Evolutionary conservation across 1,284 basidiomycete species (phyloP), one percentile per base, ranked within the genome.

Genomic region (Earliella scabrosa): DNA sequence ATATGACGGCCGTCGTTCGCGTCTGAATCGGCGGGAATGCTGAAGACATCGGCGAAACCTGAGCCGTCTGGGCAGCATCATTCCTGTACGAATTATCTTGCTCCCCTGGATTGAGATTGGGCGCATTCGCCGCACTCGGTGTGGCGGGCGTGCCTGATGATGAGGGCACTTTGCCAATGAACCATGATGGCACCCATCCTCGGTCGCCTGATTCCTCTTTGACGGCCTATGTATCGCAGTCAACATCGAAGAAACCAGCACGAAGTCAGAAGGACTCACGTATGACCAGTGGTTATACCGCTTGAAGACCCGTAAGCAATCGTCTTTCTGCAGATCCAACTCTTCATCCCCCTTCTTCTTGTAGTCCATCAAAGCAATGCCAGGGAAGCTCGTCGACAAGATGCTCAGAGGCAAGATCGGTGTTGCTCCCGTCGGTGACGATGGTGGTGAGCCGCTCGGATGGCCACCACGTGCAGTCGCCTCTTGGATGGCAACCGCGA

Each of bases 251-350:
- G 21, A 9, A 6, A 27, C 11, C 3, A 38, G 47, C 58, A 45
- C n/a, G 50, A 50, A 39, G 29, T 27, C 54, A 14, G 26, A 45
- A 41, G 54, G 45, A 77, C 84, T 57, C 63, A 90, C 88, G 74
- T 95, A 95, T 73, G 90, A 94, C 94, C 95, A 97, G 76, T 97
- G 93, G 64, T 97, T 97, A 73, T 98, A 98, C 66, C 93, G 86
- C 79, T 98, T 99, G 78, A 98, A 98, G 44, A 99, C 96, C 58
- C 94, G 80, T 58, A 99, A 70, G 18, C 83, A 78, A 68, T 97
- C 93, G 63, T 94, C 94, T 70, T 95, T 96, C 52, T 81, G 81
- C 38, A 98, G 75, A 63, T 90, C 86, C 61, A 98, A 75, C 72
- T 97, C 95, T 65, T 96, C 95, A 7, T 92, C 90, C 9, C 92